Evolutionary conservation across 78 protist species (phyloP).

Genomic region (Dictyostelium purpureum): DNA sequence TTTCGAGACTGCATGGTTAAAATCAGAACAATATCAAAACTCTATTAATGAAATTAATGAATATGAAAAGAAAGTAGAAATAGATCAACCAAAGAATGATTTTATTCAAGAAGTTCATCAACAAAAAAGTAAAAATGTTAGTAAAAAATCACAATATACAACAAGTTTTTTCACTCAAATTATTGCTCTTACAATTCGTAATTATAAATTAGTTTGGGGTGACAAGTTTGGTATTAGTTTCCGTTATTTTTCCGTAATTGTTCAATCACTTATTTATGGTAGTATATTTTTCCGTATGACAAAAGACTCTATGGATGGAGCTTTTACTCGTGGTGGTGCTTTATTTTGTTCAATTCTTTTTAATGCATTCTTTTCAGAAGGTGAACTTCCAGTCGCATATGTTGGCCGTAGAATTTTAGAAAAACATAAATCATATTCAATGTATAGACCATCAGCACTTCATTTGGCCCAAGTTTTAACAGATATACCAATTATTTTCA

Average conservation of each 20-base stretch:
- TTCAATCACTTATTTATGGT: slow-evolving; percentile 64
- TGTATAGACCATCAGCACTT: slow-evolving; percentile 69
- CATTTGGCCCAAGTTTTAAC: slow-evolving; percentile 69
- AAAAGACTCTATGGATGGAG: background rate
- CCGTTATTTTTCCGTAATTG: slow-evolving; percentile 39
- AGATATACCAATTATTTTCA: slow-evolving; percentile 56
- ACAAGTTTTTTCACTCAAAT: slow-evolving; percentile 50
- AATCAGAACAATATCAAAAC: slow-evolving; percentile 24
- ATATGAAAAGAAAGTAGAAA: slow-evolving; percentile 15
- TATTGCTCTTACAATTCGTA: slow-evolving; percentile 44
- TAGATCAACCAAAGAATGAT: slow-evolving; percentile 33
- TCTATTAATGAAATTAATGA: background rate
- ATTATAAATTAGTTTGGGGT: slow-evolving; percentile 54
- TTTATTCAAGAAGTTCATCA: slow-evolving; percentile 31
- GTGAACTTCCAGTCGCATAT: slow-evolving; percentile 47
- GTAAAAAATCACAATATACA: slow-evolving; percentile 31
- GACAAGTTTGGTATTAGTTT: slow-evolving; percentile 37
- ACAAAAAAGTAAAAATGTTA: slow-evolving; percentile 5
- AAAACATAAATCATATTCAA: slow-evolving; percentile 62
- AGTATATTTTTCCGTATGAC: slow-evolving; percentile 27
- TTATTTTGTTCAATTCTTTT: slow-evolving; percentile 39
- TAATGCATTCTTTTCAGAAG: slow-evolving; percentile 61
- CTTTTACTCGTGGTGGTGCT: slow-evolving; percentile 73
- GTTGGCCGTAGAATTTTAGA: slow-evolving; percentile 67
- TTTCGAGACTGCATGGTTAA: slow-evolving; percentile 34